Percentiles rank a stretch among this genome's conserved stretches.
These are phyloP conservation scores for Talaromyces proteolyticus DNA, from an alignment of 495 filamentous ascomycete genomes.

Conservation along the genomic window DNA sequence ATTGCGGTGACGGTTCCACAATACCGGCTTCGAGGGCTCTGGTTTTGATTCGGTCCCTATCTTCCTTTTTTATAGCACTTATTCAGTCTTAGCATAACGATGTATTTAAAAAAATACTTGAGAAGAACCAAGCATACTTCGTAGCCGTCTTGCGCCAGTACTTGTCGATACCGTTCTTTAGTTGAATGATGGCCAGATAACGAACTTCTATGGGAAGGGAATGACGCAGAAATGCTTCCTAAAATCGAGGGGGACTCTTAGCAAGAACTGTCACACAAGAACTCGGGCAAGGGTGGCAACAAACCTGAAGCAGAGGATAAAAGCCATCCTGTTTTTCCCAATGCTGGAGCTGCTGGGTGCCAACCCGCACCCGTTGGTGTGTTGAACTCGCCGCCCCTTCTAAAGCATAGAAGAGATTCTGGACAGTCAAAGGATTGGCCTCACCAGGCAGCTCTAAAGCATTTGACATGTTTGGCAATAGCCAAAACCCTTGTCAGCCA, in stretches of 20 bases:
- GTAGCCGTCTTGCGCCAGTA: constrained; percentile 77
- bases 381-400: constrained; percentile 67
- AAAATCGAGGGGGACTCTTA: too few relatives aligned
- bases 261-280: too few relatives aligned
- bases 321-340: constrained; percentile 79
- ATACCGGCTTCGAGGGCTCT: constrained; percentile 66
- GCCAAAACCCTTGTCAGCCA: background rate
- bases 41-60: constrained; percentile 69
- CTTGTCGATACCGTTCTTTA: constrained; percentile 94
- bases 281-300: background rate
- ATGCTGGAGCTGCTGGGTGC: constrained; percentile 71
- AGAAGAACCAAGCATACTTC: constrained; percentile 35
- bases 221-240: constrained; percentile 77
- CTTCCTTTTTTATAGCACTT: constrained; percentile 64
- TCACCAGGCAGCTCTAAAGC: constrained; percentile 53
- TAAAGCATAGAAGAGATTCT: constrained; percentile 67
- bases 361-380: constrained; percentile 70
- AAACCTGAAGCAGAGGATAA: constrained; percentile 72
- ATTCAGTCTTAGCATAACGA: constrained; percentile 12
- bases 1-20: constrained; percentile 61
- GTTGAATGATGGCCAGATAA: constrained; percentile 84
- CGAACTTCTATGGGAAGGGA: constrained; percentile 67
- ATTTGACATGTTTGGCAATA: constrained; percentile 24
- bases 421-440: constrained; percentile 54
- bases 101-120: background rate